Conservation (phyloP, 345 rosid genomes). For the Firmiana major region DNA sequence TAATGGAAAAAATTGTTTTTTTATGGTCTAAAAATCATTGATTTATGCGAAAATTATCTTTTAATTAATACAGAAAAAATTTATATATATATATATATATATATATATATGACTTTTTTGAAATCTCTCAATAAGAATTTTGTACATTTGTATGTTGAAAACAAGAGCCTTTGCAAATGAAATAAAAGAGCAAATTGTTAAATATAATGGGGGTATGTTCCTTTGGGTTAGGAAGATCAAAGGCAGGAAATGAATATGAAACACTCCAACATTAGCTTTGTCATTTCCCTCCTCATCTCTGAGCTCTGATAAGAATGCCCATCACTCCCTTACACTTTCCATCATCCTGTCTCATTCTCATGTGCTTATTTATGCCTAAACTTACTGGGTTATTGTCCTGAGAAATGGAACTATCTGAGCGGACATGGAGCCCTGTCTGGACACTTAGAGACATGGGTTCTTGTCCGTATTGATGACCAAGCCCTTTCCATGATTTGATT, state of each 20-base stretch:
- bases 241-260: constrained; percentile 34
- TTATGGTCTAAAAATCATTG: too few species aligned
- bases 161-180: constrained; percentile 27
- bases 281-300: constrained; percentile 16
- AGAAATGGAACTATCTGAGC: not conserved
- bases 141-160: too few species aligned
- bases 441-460: constrained; percentile 31
- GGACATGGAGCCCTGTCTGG: constrained; percentile 26
- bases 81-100: too few species aligned
- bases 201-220: constrained; percentile 34
- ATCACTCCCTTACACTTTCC: constrained; percentile 15
- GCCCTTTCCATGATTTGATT: constrained; percentile 17
- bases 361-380: constrained; percentile 6
- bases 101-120: too few species aligned
- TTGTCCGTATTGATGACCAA: constrained; percentile 23
- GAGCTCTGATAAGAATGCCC: constrained; percentile 23
- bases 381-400: constrained; percentile 3
- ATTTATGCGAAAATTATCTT: too few species aligned
- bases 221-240: constrained; percentile 47
- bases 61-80: too few species aligned
- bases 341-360: constrained; percentile 25
- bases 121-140: too few species aligned
- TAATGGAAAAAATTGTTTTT: too few species aligned
- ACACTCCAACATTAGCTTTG: constrained; percentile 30
- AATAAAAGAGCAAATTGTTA: constrained; percentile 23